A percentile compares a stretch with the other conserved stretches of the same genome.
These are phyloP conservation scores for Piper longum DNA, from an alignment of 164 flowering plant species.

Conservation along the genomic window DNA sequence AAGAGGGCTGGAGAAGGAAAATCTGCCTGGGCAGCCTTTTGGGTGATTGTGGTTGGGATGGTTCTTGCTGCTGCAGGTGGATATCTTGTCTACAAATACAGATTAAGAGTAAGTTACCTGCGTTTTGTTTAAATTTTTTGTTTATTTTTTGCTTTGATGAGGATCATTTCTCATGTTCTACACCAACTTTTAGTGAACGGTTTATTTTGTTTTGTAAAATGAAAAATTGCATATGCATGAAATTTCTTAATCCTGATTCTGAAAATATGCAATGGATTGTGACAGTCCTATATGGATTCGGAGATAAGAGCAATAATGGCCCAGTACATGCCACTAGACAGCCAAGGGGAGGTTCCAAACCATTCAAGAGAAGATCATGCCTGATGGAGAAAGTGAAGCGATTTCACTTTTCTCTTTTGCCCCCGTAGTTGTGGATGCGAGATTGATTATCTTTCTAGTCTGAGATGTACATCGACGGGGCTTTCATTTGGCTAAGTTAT, in stretches of 20 bases:
- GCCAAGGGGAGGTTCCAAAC: slow-evolving; percentile 51
- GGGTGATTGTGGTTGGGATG: slow-evolving; percentile 66
- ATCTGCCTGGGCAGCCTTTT: slow-evolving; percentile 70
- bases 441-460: background rate
- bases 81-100: slow-evolving; percentile 76
- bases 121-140: background rate
- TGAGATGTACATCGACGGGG: background rate
- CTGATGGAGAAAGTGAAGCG: slow-evolving; percentile 1
- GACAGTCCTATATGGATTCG: slow-evolving; percentile 61
- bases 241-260: background rate
- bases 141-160: background rate
- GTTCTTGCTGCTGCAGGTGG: slow-evolving; percentile 64
- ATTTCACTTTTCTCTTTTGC: background rate
- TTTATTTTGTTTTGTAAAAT: background rate
- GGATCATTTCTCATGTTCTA: background rate
- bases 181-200: background rate
- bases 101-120: slow-evolving; percentile 57
- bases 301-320: slow-evolving; percentile 84
- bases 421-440: background rate
- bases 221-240: background rate
- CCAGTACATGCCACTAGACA: slow-evolving; percentile 81
- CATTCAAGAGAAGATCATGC: slow-evolving; percentile 30
- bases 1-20: slow-evolving; percentile 38
- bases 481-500: background rate
- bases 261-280: background rate